Base-by-base conservation (phyloP, 495 filamentous ascomycete genomes). In the Annulohypoxylon stygium region DNA sequence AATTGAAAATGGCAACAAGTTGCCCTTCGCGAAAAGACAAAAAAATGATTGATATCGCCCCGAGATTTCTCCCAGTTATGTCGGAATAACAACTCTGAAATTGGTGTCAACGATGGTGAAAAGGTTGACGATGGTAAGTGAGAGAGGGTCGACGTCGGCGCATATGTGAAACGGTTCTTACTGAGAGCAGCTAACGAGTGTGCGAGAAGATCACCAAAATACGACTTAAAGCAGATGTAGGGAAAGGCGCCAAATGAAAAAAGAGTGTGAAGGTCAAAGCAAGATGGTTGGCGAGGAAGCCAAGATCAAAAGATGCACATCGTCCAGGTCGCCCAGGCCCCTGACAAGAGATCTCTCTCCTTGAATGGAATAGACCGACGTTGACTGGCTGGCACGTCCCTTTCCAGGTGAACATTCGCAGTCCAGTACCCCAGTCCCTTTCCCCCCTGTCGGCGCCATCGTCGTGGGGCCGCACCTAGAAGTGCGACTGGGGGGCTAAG, bases 1-100 rank as follows among this genome's bases (percentile, higher is more conserved):
- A 86, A 85, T 62, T 57, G 70, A 81, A 82, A 73, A 67, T 41
- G 64, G 70, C 61, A 74, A 73, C 72, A 74, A 76, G 70, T 69
- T 74, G 59, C 67, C 57, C 48, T 58, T 51, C 20, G 55, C 65
- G 72, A 65, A 74, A 59, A 57, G 50, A 65, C 20, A 48, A 47
- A 63, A 48, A 63, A 69, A 51, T 43, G 14, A 20, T 41, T 65
- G 51, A 45, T 43, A 62, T 51, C 58, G 58, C 53, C 47, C 65
- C 20, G 12, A 64, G 26, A 67, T 66, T 51, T 45, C 55, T 69
- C 53, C 45, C 50, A 65, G 61, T 55, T 54, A 51, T 68, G 55
- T 14, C 20, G 50, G 60, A 62, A 39, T 65, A 26, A 51, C 12
- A 58, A 45, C 45, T 41, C 55, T 63, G 70, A 54, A 34, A 26